Conservation (phyloP, 257 asterid genomes). For the Solanum ossicruentum region DNA sequence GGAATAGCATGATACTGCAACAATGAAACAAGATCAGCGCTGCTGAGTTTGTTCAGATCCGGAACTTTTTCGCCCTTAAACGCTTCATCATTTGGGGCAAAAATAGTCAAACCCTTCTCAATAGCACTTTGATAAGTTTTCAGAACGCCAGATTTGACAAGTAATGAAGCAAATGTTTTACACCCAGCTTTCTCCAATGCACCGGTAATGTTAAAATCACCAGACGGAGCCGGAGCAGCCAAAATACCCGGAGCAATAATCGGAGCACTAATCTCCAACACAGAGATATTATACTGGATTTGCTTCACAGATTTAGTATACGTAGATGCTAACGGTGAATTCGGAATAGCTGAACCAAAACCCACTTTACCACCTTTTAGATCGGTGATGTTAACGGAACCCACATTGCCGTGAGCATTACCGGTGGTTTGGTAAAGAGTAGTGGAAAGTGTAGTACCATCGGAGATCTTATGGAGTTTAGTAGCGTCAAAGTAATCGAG, state of each 20-base stretch:
- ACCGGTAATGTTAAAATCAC: conserved; percentile 52
- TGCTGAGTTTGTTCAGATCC: conserved; percentile 55
- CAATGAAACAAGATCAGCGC: conserved; percentile 66
- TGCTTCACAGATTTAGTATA: conserved; percentile 50
- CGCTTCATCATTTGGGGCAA: conserved; percentile 92
- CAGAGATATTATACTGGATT: conserved; percentile 62
- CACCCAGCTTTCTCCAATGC: conserved; percentile 80
- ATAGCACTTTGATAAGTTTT: conserved; percentile 45
- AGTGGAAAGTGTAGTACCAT: conserved; percentile 75
- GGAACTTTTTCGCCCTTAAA: conserved; percentile 52
- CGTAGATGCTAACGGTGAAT: conserved; percentile 47
- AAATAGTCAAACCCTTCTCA: conserved; percentile 57
- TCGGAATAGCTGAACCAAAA: conserved; percentile 74
- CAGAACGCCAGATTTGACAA: conserved; percentile 45
- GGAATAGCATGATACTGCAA: conserved; percentile 77
- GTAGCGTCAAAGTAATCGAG: conserved; percentile 76
- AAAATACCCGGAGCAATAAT: conserved; percentile 58
- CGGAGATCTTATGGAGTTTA: conserved; percentile 78
- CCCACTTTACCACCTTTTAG: conserved; percentile 79
- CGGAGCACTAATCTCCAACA: conserved; percentile 60
- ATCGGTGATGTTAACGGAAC: conserved; percentile 83
- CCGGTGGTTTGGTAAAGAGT: conserved; percentile 93
- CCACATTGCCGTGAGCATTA: conserved; percentile 62
- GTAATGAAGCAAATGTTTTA: conserved; percentile 56
- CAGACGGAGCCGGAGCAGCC: conserved; percentile 51